phyloP scores from a whole-genome alignment of 495 filamentous ascomycete genomes.

The Penicillium herquei region DNA sequence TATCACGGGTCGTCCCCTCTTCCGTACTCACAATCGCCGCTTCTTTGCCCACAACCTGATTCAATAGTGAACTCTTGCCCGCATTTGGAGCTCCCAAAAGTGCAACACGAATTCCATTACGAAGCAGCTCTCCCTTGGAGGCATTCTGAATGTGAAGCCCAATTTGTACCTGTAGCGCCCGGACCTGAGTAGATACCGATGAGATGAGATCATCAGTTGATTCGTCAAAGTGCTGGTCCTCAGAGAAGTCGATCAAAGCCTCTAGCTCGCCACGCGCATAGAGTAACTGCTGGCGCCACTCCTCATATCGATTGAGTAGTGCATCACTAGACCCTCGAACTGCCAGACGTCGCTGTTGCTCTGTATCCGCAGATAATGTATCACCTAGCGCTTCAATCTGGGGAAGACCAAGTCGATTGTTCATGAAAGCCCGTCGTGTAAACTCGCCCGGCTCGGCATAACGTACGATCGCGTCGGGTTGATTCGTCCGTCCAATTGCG shows the following conservation, averaged over 20 bases:
- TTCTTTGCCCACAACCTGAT: conserved; percentile 86
- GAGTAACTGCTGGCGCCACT: conserved; percentile 75
- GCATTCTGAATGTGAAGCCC: conserved; percentile 69
- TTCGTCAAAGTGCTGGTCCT: conserved; percentile 97
- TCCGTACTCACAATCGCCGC: conserved; percentile 92
- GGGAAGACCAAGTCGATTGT: conserved; percentile 80
- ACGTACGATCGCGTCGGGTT: conserved; percentile 51
- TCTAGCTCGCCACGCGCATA: conserved; percentile 88
- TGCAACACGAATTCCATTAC: conserved; percentile 81
- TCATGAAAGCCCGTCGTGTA: conserved; percentile 87
- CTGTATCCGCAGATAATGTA: conserved; percentile 80
- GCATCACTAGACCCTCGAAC: conserved; percentile 71
- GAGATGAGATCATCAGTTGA: conserved; percentile 67
- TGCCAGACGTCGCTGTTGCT: conserved; percentile 86
- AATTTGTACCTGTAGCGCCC: conserved; percentile 58
- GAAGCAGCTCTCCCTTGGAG: conserved; percentile 77
- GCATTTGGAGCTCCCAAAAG: conserved; percentile 91
- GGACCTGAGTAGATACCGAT: conserved; percentile 65
- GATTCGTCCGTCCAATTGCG: conserved; percentile 60
- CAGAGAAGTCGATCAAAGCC: conserved; percentile 93
- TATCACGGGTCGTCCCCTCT: conserved; percentile 89
- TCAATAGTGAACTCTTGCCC: conserved; percentile 92
- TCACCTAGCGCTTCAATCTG: conserved; percentile 93
- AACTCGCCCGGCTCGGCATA: conserved; percentile 97
- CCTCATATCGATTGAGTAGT: conserved; percentile 77